Base-by-base conservation (phyloP, 2,329 filamentous ascomycete species). In the Stachybotrys elegans region DNA sequence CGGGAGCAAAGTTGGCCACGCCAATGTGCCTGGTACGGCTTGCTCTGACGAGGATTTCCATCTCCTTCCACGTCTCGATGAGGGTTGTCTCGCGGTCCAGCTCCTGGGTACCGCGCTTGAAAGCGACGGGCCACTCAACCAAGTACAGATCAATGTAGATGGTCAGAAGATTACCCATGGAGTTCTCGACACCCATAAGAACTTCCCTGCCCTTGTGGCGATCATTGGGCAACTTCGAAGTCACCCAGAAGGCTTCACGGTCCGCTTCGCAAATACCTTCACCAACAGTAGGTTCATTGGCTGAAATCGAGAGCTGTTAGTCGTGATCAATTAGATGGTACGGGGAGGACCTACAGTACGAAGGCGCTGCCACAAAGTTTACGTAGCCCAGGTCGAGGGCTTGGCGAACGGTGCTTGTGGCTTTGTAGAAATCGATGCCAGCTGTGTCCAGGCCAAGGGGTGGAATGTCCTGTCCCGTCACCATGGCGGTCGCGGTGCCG, bases 1-100 rank as follows among this genome's bases (percentile, higher is more conserved):
- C 55, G n/a, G 74, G 72, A 43, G 68, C 69, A 63, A 79, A 81
- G 65, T 81, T 81, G 50, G 73, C 77, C 9, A 81, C 72, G 31
- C 81, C 80, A 40, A 70, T 68, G 44, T 58, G 39, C 16, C 55
- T 35, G 51, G 46, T 31, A 12, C 54, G 4, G 9, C 49, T 50
- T 25, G 46, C 50, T 22, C 37, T 50, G 0, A 55, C 52, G 0
- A 66, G 48, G 3, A 51, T 46, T 32, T 65, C 56, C 53, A 63
- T 54, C 1, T 56, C 60, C 29, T 52, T 51, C 62, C 61, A 66
- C 0, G 59, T 61, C 7, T 62, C 57, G 7, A 51, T 42, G 20
- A 56, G 56, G 2, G 58, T 49, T 1, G 46, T 49, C 5, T 47
- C 27, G 6, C 50, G 50, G 27, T 55, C 53, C 2, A 52, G 37